Base-by-base conservation (phyloP, 2,329 filamentous ascomycete species). In the Lizonia empirigonia region DNA sequence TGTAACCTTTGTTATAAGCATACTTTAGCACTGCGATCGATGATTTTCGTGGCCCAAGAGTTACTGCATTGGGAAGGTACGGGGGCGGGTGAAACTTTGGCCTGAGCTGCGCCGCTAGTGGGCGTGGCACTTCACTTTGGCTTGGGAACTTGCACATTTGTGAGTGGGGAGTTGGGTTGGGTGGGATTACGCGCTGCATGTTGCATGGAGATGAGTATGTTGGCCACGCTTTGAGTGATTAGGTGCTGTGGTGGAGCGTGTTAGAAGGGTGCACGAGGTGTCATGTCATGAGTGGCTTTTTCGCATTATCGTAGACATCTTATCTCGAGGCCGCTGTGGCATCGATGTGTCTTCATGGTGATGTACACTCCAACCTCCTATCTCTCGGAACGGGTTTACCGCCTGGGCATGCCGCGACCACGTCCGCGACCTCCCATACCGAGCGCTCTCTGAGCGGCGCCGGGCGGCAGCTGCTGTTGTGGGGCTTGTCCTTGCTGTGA, bases 361-460 rank as follows among this genome's bases (percentile, higher is more conserved):
- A 55, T 67, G 59, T 66, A 60, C 59, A 62, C 49, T 19, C 42
- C 34, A 19, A 33, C 29, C 13, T 23, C 13, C 37, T 42, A 33
- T 23, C 19, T n/a, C 38, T 30, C 8, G 27, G 23, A 16, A 26
- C 22, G 34, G 36, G 26, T 65, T 49, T 81, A 93, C 80, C 90
- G 82, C 74, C 90, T 85, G 20, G 94, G 93, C 91, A 97, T 86
- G 58, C 92, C 91, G 41, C 70, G 58, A 26, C 70, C 70, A 42
- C 70, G 58, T 30, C 70, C 70, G 44, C 70, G 70, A 44, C 93
- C 92, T 63, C 91, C 82, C 53, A 89, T 90, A 57, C 92, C 83
- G 61, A 97, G 77, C 33, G 91, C 93, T 68, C 93, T 82, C 80
- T 97, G 93, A 9, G 93, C 92, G 18, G 93, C 92, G 62, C 79